Base-by-base conservation (phyloP, 345 rosid species). In the Salix koriyanagi region DNA sequence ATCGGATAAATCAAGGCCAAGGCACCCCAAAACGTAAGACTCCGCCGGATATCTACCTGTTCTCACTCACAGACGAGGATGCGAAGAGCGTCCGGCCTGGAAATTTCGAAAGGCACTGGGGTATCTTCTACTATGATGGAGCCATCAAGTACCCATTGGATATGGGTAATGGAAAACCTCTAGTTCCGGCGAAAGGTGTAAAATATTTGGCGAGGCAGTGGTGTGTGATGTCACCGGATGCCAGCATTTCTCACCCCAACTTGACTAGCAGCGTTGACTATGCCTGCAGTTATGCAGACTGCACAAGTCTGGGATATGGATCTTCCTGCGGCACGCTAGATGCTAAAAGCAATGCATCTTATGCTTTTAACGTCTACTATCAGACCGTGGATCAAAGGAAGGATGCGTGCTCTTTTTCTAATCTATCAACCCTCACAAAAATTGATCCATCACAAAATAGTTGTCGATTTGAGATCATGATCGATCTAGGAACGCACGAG, bases 31-130 rank as follows among this genome's bases (percentile, higher is more conserved):
- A 76, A 85, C 86, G 97, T 66, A 90, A 90, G 37, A 92, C 91
- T 0, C 89, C 94, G 0, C 84, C 92, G 52, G 94, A 96, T 23
- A 86, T 84, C 2, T 96, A 96, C 79, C 52, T 96, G n/a, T 96
- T 96, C 76, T 88, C 93, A 71, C 79, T 95, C 72, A 82, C 93
- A 42, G 99, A 96, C 41, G 99, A 96, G 83, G 99, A 96, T 78
- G 87, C 77, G 16, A 96, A 96, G 71, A 92, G 98, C 66, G 79
- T 90, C 56, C 86, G 84, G 37, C 99, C 99, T 0, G 98, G 99
- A 69, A 91, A 96, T 83, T 92, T 92, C 25, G 98, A 92, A 70
- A 86, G 97, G 7, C 97, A 94, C 71, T 94, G 97, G 97, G 98
- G 98, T 23, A 69, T 92, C 50, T 91, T 94, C 78, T 76, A 85